Base-by-base conservation (phyloP, 2,329 filamentous ascomycete species). In the Exophiala sideris region DNA sequence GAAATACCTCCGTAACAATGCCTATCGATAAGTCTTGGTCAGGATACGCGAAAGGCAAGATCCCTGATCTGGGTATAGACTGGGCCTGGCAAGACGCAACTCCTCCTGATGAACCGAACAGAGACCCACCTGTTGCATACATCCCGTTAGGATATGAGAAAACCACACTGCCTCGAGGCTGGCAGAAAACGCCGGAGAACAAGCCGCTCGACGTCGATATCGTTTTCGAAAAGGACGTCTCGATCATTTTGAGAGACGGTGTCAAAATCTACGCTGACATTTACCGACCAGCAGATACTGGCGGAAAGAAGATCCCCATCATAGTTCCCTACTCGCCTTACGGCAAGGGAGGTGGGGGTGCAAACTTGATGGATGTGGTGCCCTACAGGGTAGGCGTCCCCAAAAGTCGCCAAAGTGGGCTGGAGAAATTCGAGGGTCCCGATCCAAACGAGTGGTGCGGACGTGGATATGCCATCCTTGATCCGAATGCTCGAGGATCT, bases 301-400 rank as follows among this genome's bases (percentile, higher is more conserved):
- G 16, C 5, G 24, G 21, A 12, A 72, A 41, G 9, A 76, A 62
- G 61, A 53, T 51, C 41, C 85, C 86, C 0, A 84, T 87, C 0
- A 66, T 89, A 7, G 80, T 86, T 2, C 88, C 85, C 0, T 89
- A 88, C 59, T 85, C 85, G 0, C 86, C 86, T 0, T 89, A 89
- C 59, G 86, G 86, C 41, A 89, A 89, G 62, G 85, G 42, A 8
- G 52, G 52, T 3, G 1, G 70, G 79, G 2, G 77, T 79, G 64
- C 79, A 16, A 48, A 53, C n/a, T n/a, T 53, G 5, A 52, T 54
- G 42, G 51, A 56, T 1, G 54, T 53, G n/a, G 62, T 66, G 2
- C 67, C 67, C 1, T 69, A 29, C 49, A 66, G 32, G 46, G 57
- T 18, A 65, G 65, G 65, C 61, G 64, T 54, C 59, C 67, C 1